Conservation (phyloP, 495 filamentous ascomycete genomes). For the Xylaria curta region DNA sequence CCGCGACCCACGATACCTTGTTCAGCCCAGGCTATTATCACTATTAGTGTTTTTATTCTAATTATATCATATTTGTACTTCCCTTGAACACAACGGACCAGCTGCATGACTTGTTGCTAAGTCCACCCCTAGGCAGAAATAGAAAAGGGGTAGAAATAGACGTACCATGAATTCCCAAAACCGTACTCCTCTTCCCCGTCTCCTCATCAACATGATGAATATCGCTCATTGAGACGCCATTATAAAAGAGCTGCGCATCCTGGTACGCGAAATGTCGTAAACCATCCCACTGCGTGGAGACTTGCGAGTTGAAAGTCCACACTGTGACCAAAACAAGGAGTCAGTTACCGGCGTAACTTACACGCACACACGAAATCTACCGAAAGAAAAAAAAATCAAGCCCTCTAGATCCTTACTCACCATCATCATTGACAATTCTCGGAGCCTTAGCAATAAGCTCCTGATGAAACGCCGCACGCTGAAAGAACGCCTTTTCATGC, state of each 20-base stretch:
- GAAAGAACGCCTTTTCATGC: constrained; percentile 43
- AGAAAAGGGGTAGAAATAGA: constrained; percentile 6
- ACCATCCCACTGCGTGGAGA: constrained; percentile 53
- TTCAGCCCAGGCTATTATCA: constrained; percentile 48
- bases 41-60: constrained; percentile 28
- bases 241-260: constrained; percentile 62
- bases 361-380: too few species aligned
- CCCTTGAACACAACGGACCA: background rate
- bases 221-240: constrained; percentile 63
- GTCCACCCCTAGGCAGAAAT: background rate
- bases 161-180: constrained; percentile 61
- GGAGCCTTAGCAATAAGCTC: constrained; percentile 45
- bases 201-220: constrained; percentile 50
- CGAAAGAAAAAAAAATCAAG: background rate
- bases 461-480: constrained; percentile 49
- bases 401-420: background rate
- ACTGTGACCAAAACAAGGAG: constrained; percentile 22
- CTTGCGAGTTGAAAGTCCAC: constrained; percentile 67
- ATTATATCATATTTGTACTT: background rate
- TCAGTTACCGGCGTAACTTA: too few species aligned
- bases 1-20: constrained; percentile 65
- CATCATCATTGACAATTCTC: constrained; percentile 61
- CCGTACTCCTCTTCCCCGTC: constrained; percentile 41
- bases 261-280: constrained; percentile 60
- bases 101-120: background rate